Conservation (phyloP, 805 yeast genomes). For the Yamadazyma laniorum region DNA sequence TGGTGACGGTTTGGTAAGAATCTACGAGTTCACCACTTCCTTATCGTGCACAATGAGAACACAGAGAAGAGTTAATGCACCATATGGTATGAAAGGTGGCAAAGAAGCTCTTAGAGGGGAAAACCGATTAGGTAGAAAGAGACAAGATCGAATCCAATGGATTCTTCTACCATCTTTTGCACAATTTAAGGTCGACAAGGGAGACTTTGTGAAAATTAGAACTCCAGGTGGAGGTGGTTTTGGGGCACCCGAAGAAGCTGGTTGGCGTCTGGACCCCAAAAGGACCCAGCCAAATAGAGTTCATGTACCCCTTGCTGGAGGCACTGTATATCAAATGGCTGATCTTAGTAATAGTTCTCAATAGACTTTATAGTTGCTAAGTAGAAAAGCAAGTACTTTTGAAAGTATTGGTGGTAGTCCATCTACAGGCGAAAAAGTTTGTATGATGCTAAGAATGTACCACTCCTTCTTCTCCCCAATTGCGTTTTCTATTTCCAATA, state of each 20-base stretch:
- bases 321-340: slow-evolving; percentile 19
- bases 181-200: slow-evolving; percentile 50
- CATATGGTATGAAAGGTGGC: slow-evolving; percentile 29
- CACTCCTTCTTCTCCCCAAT: too few relatives aligned
- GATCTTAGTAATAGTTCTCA: slow-evolving; percentile 22
- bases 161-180: slow-evolving; percentile 57
- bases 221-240: slow-evolving; percentile 90
- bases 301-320: slow-evolving; percentile 16
- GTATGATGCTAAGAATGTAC: too few relatives aligned
- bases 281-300: neutral
- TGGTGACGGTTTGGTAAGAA: slow-evolving; percentile 17
- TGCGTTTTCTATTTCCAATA: too few relatives aligned
- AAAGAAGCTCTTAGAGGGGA: slow-evolving; percentile 34
- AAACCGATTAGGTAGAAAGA: slow-evolving; percentile 29
- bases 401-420: too few relatives aligned
- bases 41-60: slow-evolving; percentile 15
- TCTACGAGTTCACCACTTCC: slow-evolving; percentile 13
- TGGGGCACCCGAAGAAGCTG: slow-evolving; percentile 4
- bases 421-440: too few relatives aligned
- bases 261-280: neutral
- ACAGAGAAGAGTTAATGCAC: slow-evolving; percentile 17
- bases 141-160: slow-evolving; percentile 18
- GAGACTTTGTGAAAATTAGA: slow-evolving; percentile 62
- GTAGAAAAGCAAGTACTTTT: too few relatives aligned
- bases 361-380: slow-evolving; percentile 10